Evolutionary conservation across 2,329 filamentous ascomycete species (phyloP), one percentile per base, ranked within the genome.

Genomic region (Aureobasidium sp.): DNA sequence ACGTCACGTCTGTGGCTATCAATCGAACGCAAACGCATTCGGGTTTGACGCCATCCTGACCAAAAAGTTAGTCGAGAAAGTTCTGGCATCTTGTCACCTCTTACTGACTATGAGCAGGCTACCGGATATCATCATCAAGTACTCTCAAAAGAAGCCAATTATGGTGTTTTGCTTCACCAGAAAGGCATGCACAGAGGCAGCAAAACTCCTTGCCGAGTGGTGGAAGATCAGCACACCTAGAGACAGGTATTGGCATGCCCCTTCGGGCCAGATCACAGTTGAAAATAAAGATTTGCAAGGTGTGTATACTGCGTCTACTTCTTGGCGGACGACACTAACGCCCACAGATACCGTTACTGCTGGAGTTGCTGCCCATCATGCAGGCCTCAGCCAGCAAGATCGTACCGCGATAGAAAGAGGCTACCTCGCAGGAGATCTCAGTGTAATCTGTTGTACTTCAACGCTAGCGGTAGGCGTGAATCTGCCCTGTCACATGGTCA

Each of bases 381-480:
- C 88, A 22, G 90, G 90, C 0, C 79, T 96, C 22, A 83, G 86
- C 51, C 67, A 73, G 0, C 73, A 79, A 31, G 90, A 95, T 71
- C 82, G 89, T 52, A 75, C 78, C 42, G 77, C 81, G 0, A 78
- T 95, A 20, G 89, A 94, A 69, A 81, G 80, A 48, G 82, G 81
- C 0, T 96, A 87, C 67, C 75, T 91, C 4, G 77, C 83, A 20
- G 88, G 89, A 0, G 79, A 90, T n/a, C 81, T 95, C 63, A 86
- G 79, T 65, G 84, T 95, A 36, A 91, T 96, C 58, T 95, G 91
- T 72, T 94, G 89, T 70, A 96, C 90, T 0, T 92, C 90, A 0
- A 96, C 90, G 0, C 77, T 96, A 20, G 89, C 90, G 1, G 87
- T 94, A 14, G 90, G 90, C 0, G 83, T 96, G 34, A 96, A 96